Percentiles rank a stretch among this genome's conserved stretches.
phyloP scores from a whole-genome alignment of 1,284 basidiomycete genomes.

The Chondrostereum purpureum region DNA sequence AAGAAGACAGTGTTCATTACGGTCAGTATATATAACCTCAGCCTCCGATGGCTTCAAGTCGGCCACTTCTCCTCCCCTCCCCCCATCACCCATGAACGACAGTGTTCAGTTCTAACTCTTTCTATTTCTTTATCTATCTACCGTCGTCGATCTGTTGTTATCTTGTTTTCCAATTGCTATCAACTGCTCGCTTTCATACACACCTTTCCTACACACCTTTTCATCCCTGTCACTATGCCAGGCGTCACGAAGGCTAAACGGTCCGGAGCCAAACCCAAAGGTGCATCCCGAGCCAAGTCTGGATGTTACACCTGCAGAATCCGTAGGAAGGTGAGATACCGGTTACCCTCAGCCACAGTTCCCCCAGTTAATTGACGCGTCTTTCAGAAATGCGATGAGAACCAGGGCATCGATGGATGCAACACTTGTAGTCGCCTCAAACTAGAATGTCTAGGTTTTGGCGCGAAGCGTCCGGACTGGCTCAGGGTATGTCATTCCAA shows the following conservation, averaged over 20 bases:
- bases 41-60: conserved; percentile 12
- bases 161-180: conserved; percentile 7
- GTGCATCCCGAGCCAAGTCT: conserved; percentile 73
- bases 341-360: conserved; percentile 9
- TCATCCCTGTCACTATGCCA: conserved; percentile 27
- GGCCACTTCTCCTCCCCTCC: conserved; percentile 11
- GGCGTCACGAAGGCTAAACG: conserved; percentile 34
- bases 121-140: conserved; percentile 7
- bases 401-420: conserved; percentile 56
- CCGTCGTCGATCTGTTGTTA: conserved; percentile 2
- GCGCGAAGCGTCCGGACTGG: conserved; percentile 80
- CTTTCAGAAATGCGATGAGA: conserved; percentile 77
- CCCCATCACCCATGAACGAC: not conserved
- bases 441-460: conserved; percentile 81
- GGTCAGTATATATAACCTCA: not conserved
- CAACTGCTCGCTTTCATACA: too few relatives aligned
- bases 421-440: conserved; percentile 70
- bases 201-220: conserved; percentile 13
- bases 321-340: conserved; percentile 59
- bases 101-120: not conserved
- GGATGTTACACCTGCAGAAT: conserved; percentile 83
- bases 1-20: not conserved
- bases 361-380: conserved; percentile 11
- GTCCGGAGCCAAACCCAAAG: conserved; percentile 62
- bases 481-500: conserved; percentile 48